Percentiles rank a stretch among this genome's conserved stretches.
Conservation (phyloP, 441 rosid species). For the Populus trichocarpa region DNA sequence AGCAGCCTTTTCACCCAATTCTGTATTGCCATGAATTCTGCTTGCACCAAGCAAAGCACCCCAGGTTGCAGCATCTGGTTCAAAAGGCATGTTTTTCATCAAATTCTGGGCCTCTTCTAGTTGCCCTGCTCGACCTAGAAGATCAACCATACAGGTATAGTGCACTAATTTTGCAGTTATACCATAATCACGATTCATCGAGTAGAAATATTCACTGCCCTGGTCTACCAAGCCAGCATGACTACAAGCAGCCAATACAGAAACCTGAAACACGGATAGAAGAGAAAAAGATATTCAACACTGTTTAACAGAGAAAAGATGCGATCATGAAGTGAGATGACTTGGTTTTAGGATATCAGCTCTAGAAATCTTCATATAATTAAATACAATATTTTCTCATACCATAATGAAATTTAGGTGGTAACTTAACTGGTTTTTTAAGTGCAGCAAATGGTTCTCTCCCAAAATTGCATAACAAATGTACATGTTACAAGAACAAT, state of each 20-base stretch:
- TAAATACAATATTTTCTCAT: background rate
- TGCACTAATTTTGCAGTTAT: conserved; percentile 59
- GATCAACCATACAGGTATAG: conserved; percentile 82
- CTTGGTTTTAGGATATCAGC: background rate
- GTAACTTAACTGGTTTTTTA: background rate
- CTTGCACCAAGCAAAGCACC: conserved; percentile 87
- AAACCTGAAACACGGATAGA: conserved; percentile 40
- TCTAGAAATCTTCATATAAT: background rate
- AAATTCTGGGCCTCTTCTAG: conserved; percentile 58
- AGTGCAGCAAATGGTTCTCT: background rate
- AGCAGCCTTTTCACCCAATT: conserved; percentile 61
- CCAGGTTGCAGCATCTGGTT: conserved; percentile 77
- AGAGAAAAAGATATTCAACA: conserved; percentile 12
- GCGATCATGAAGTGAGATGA: background rate
- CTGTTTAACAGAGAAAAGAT: conserved; percentile 2
- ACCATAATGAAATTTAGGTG: background rate
- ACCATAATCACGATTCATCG: conserved; percentile 49
- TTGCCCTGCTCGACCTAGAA: conserved; percentile 70
- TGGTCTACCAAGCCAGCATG: conserved; percentile 70
- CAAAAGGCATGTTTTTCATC: conserved; percentile 54
- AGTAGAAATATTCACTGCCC: conserved; percentile 55
- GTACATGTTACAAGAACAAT: background rate
- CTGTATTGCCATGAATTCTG: conserved; percentile 61
- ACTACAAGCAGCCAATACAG: conserved; percentile 73
- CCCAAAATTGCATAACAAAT: background rate